Evolutionary conservation across 805 yeast species (phyloP).

Genomic region (Pichia exigua): DNA sequence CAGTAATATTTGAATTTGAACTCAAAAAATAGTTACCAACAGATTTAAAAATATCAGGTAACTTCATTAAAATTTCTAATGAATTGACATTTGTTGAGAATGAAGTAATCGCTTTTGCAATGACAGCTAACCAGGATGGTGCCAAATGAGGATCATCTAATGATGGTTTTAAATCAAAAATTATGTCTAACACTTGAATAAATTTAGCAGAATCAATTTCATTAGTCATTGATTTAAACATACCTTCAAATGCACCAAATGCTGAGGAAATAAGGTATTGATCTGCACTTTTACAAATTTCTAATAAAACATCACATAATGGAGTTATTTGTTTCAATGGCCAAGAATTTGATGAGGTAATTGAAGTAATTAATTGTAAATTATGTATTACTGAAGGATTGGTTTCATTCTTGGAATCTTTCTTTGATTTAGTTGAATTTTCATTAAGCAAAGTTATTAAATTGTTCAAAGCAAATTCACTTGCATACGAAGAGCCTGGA

Average conservation of each 20-base stretch:
- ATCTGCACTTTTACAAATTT: slow-evolving; percentile 73
- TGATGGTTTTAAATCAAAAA: slow-evolving; percentile 76
- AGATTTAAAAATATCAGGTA: slow-evolving; percentile 49
- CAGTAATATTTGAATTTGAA: slow-evolving; percentile 53
- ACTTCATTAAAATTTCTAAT: slow-evolving; percentile 41
- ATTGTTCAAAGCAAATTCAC: slow-evolving; percentile 56
- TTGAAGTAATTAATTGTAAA: slow-evolving; percentile 64
- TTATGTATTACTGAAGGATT: slow-evolving; percentile 62
- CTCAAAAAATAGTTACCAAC: slow-evolving; percentile 62
- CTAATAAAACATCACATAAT: slow-evolving; percentile 69
- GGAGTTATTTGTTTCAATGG: slow-evolving; percentile 60
- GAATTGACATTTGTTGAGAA: slow-evolving; percentile 43
- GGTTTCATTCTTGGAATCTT: slow-evolving; percentile 36
- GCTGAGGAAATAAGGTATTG: slow-evolving; percentile 78
- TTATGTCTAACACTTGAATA: slow-evolving; percentile 54
- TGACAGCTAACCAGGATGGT: slow-evolving; percentile 92
- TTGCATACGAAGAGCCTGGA: slow-evolving; percentile 63
- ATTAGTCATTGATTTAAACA: slow-evolving; percentile 56
- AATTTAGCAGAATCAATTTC: slow-evolving; percentile 54
- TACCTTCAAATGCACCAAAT: slow-evolving; percentile 74
- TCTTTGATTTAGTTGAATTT: slow-evolving; percentile 26
- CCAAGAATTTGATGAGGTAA: slow-evolving; percentile 76
- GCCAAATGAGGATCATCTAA: slow-evolving; percentile 76
- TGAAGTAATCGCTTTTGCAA: slow-evolving; percentile 69
- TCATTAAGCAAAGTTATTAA: slow-evolving; percentile 39